Base-by-base conservation (phyloP, 2,329 filamentous ascomycete genomes). In the Fusarium globosum region DNA sequence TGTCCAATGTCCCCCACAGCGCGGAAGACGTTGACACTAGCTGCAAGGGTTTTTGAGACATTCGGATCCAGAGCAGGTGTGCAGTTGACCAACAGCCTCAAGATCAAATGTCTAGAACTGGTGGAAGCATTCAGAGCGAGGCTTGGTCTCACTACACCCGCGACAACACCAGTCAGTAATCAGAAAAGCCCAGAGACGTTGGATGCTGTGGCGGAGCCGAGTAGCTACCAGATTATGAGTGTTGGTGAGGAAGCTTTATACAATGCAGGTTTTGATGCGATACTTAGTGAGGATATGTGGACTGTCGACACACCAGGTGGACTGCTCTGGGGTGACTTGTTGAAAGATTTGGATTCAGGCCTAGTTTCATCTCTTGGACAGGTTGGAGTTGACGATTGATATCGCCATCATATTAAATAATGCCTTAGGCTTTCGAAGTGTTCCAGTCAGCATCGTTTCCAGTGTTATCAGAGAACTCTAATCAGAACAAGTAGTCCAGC, bases 311-410 rank as follows among this genome's bases (percentile, higher is more conserved):
- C 53, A 6, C 55, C 72, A 10, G 46, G 57, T 7, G 52, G 60
- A 6, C 51, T 77, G n/a, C 64, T 78, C 7, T 78, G 76, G 76
- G 76, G 71, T 6, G 75, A 76, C 41, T 53, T 77, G 15, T 63
- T 78, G 51, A 75, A 49, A 30, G 73, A 78, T 9, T 35, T 78
- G 10, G 76, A 72, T 39, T 65, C 67, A 15, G 69, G 65, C 18
- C 49, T 78, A 46, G 65, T 64, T n/a, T 60, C 61, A 59, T 74
- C 53, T 82, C 73, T 69, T 82, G 82, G 36, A 76, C 78, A 66
- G 20, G 35, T 74, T 26, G 68, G 36, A 16, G 57, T 74, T 16
- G 36, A 26, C 10, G 71, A 72, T 39, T 49, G 42, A 45, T n/a
- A 36, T 9, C 16, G 30, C 21, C 9, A 26, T 16, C 46, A 21